phyloP scores from a whole-genome alignment of 768 basidiomycete species.

The Trametes cinnabarina region DNA sequence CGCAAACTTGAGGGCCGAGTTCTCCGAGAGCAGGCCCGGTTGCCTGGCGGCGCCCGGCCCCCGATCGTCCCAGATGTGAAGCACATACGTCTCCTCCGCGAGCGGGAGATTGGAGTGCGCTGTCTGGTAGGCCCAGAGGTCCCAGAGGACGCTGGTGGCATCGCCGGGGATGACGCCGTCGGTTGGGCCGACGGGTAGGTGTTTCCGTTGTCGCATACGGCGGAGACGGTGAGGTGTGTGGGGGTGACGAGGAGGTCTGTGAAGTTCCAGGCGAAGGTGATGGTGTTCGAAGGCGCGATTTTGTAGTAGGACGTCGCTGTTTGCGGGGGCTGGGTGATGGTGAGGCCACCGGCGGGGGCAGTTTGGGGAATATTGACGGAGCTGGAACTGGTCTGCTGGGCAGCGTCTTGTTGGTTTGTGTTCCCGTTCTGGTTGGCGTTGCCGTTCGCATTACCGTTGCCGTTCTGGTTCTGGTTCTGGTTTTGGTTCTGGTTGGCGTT shows the following conservation, averaged over 20 bases:
- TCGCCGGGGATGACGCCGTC: constrained; percentile 69
- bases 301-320: constrained; percentile 86
- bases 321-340: constrained; percentile 78
- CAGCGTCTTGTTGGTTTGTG: not conserved
- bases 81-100: constrained; percentile 71
- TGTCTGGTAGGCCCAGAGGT: constrained; percentile 72
- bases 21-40: constrained; percentile 67
- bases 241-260: constrained; percentile 72
- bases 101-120: constrained; percentile 61
- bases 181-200: constrained; percentile 83
- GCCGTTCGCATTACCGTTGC: not conserved
- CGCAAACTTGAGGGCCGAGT: constrained; percentile 73
- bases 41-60: constrained; percentile 59
- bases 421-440: not conserved
- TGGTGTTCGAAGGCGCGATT: constrained; percentile 66
- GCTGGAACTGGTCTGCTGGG: not conserved
- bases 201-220: constrained; percentile 82
- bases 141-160: constrained; percentile 76
- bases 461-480: not conserved
- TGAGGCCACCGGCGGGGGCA: constrained; percentile 61
- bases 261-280: constrained; percentile 93
- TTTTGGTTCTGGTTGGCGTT: not conserved
- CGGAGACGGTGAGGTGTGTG: constrained; percentile 73
- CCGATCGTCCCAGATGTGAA: constrained; percentile 79
- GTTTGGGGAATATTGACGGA: constrained; percentile 42